Percentiles rank a stretch among this genome's conserved stretches.
Evolutionary conservation across 495 filamentous ascomycete species (phyloP).

Genomic region (Trichoderma virens): DNA sequence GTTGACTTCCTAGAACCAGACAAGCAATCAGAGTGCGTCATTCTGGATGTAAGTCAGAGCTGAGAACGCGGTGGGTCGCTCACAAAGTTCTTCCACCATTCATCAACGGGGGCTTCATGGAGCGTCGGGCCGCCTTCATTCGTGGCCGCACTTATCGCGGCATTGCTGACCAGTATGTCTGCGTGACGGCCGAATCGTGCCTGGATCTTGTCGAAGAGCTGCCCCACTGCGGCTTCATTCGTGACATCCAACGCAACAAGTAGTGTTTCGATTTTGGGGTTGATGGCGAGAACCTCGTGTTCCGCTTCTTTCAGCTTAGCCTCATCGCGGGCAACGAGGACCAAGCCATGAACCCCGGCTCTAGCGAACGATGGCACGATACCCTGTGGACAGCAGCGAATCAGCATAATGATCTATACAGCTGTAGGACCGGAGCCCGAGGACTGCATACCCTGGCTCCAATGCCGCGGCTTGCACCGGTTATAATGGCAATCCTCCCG

Average conservation of each 20-base stretch:
- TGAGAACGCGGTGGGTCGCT: neutral
- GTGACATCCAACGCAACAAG: conserved; percentile 25
- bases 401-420: neutral
- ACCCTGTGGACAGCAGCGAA: conserved; percentile 16
- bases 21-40: neutral
- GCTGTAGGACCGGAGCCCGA: too few species aligned
- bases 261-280: conserved; percentile 26
- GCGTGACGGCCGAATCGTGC: conserved; percentile 26
- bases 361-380: conserved; percentile 34
- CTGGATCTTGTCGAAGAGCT: conserved; percentile 30
- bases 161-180: conserved; percentile 41
- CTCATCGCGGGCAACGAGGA: conserved; percentile 31
- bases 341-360: conserved; percentile 32
- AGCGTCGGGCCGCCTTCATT: neutral
- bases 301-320: conserved; percentile 25
- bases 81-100: neutral
- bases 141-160: conserved; percentile 19
- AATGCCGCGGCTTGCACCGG: conserved; percentile 39
- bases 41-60: neutral
- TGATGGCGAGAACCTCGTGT: conserved; percentile 21
- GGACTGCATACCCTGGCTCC: conserved; percentile 20
- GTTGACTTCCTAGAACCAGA: neutral
- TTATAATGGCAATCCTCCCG: conserved; percentile 38
- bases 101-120: neutral
- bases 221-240: conserved; percentile 21